These are phyloP conservation scores for Phaeotremella fagi DNA, from an alignment of 768 basidiomycete genomes.

Conservation along the genomic window DNA sequence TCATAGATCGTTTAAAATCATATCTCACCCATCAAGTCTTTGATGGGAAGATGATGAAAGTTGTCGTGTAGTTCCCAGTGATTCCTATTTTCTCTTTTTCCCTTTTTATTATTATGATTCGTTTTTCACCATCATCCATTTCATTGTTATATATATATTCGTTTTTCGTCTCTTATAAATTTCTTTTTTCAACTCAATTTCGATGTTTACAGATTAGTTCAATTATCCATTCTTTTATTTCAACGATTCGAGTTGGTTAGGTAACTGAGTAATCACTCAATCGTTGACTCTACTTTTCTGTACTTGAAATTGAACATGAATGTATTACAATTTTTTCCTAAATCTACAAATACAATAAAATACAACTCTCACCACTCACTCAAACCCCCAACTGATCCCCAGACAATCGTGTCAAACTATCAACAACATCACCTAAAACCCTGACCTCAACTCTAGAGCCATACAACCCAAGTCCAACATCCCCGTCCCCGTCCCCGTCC, in stretches of 20 bases:
- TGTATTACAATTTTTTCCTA: neutral
- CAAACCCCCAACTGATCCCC: neutral
- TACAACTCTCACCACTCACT: neutral
- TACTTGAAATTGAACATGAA: too few relatives aligned
- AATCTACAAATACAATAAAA: neutral
- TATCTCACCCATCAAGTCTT: neutral
- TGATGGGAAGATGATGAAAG: neutral
- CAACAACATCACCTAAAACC: conserved; percentile 22
- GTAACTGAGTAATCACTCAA: too few relatives aligned
- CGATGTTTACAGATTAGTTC: too few relatives aligned
- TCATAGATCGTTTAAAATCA: conserved; percentile 18
- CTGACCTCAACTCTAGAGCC: conserved; percentile 26
- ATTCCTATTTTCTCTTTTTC: neutral
- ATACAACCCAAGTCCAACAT: conserved; percentile 29
- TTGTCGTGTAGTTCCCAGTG: neutral
- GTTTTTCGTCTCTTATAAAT: neutral
- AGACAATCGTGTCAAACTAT: conserved; percentile 11
- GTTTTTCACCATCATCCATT: neutral
- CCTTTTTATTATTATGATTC: neutral
- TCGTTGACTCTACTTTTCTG: too few relatives aligned
- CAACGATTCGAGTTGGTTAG: neutral
- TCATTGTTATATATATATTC: conserved; percentile 3
- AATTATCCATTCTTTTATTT: too few relatives aligned
- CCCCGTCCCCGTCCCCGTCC: neutral
- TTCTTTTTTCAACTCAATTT: conserved; percentile 1